A percentile compares a stretch with the other conserved stretches of the same genome.
phyloP scores from a whole-genome alignment of 1,139 yeast species.

The Candida tropicalis region DNA sequence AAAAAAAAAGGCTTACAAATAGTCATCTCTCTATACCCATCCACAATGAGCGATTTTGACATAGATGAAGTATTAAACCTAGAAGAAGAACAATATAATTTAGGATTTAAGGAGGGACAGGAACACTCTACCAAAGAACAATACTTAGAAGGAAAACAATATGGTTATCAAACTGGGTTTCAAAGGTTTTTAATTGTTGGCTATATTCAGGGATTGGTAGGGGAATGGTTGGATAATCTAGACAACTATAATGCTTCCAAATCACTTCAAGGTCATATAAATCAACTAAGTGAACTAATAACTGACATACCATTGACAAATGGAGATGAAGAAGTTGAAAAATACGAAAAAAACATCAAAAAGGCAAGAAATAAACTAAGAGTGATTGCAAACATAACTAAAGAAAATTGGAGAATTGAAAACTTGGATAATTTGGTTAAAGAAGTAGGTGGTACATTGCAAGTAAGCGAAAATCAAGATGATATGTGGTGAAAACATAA shows the following conservation, averaged over 20 bases:
- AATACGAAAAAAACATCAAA: slow-evolving; percentile 44
- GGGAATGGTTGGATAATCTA: slow-evolving; percentile 33
- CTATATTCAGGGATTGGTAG: slow-evolving; percentile 57
- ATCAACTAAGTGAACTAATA: slow-evolving; percentile 29
- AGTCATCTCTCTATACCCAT: background rate
- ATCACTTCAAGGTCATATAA: slow-evolving; percentile 24
- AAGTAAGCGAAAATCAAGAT: slow-evolving; percentile 42
- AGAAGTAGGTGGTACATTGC: slow-evolving; percentile 43
- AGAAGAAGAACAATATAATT: slow-evolving; percentile 59
- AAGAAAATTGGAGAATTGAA: slow-evolving; percentile 36
- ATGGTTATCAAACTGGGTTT: slow-evolving; percentile 78
- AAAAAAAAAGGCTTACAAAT: background rate
- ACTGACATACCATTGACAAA: slow-evolving; percentile 34
- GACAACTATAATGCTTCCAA: slow-evolving; percentile 18
- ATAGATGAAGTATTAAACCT: slow-evolving; percentile 53
- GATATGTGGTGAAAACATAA: slow-evolving; percentile 45
- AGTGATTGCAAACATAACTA: slow-evolving; percentile 39
- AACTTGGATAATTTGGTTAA: slow-evolving; percentile 36
- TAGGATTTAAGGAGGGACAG: slow-evolving; percentile 64
- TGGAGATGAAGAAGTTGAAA: slow-evolving; percentile 50
- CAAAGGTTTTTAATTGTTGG: slow-evolving; percentile 70
- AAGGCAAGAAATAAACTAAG: slow-evolving; percentile 58
- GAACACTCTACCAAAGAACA: slow-evolving; percentile 43
- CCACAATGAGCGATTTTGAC: slow-evolving; percentile 23
- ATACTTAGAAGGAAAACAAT: slow-evolving; percentile 69